Evolutionary conservation across 345 rosid species (phyloP).

Genomic region (Aquilaria yunnanensis): DNA sequence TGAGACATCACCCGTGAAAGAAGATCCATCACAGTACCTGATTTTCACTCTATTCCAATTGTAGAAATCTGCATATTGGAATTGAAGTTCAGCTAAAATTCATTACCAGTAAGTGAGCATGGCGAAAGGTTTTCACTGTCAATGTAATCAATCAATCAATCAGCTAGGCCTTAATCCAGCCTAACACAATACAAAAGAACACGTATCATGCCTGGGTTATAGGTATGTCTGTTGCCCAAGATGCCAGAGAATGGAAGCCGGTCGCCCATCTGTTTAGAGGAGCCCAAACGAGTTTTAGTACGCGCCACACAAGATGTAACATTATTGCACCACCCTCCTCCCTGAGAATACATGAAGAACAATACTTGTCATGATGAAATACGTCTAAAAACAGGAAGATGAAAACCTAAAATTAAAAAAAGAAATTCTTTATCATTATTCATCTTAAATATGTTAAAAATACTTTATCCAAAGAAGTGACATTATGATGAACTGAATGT

Average conservation of each 20-base stretch:
- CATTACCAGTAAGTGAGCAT: not conserved
- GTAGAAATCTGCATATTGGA: constrained; percentile 50
- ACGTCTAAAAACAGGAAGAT: no score
- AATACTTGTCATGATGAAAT: no score
- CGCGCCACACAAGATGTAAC: constrained; percentile 54
- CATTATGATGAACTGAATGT: no score
- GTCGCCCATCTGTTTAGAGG: constrained; percentile 65
- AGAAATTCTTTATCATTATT: no score
- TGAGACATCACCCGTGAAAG: constrained; percentile 88
- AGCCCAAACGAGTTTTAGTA: constrained; percentile 65
- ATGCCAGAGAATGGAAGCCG: constrained; percentile 75
- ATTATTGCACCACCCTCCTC: constrained; percentile 95
- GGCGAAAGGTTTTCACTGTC: no score
- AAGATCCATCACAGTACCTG: constrained; percentile 91
- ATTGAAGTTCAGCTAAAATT: constrained; percentile 5
- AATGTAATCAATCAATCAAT: no score
- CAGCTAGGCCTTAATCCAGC: no score
- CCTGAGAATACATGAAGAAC: constrained; percentile 24
- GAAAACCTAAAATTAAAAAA: no score
- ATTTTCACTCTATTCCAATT: constrained; percentile 89
- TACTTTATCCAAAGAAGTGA: no score
- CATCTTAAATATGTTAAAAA: no score
- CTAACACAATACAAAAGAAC: not conserved
- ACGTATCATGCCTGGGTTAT: constrained; percentile 60
- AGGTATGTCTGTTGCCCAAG: constrained; percentile 42